These are phyloP conservation scores for Saccharomycopsis microspora DNA, from an alignment of 805 yeast genomes.

Conservation along the genomic window DNA sequence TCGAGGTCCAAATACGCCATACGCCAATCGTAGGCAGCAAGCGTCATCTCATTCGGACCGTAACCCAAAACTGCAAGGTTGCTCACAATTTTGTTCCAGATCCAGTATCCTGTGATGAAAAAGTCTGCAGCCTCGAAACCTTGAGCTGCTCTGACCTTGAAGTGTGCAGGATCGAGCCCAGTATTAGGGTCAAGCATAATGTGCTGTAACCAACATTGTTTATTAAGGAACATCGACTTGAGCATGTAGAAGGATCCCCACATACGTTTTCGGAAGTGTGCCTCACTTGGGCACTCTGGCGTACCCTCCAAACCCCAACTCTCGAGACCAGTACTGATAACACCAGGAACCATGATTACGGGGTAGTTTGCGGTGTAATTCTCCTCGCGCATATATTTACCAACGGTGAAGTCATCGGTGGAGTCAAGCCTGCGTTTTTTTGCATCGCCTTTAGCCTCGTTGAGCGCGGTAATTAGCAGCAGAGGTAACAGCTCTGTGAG, in stretches of 20 bases:
- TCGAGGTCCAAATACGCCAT: conserved; percentile 83
- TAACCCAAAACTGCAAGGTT: conserved; percentile 91
- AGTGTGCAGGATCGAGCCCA: conserved; percentile 83
- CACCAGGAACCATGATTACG: conserved; percentile 92
- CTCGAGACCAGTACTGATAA: conserved; percentile 88
- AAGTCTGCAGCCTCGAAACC: conserved; percentile 97
- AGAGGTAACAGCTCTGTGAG: conserved; percentile 13
- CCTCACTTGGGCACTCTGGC: conserved; percentile 69
- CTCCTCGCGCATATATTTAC: conserved; percentile 47
- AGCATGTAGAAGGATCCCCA: conserved; percentile 99
- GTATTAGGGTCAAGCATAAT: conserved; percentile 82
- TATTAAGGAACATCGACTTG: conserved; percentile 82
- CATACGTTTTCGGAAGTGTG: conserved; percentile 79
- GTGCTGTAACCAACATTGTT: conserved; percentile 88
- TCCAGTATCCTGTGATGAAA: conserved; percentile 96
- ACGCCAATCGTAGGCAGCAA: conserved; percentile 96
- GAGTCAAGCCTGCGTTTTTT: conserved; percentile 27
- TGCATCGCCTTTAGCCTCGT: conserved; percentile 11
- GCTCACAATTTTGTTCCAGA: conserved; percentile 94
- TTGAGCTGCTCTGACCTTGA: conserved; percentile 79
- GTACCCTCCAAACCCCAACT: conserved; percentile 79
- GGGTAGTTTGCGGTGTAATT: conserved; percentile 54
- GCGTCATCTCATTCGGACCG: conserved; percentile 79
- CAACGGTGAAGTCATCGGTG: conserved; percentile 83
- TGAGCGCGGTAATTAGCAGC: conserved; percentile 7